Base-by-base conservation (phyloP, 2,329 filamentous ascomycete species). In the Metarhizium guizhouense region DNA sequence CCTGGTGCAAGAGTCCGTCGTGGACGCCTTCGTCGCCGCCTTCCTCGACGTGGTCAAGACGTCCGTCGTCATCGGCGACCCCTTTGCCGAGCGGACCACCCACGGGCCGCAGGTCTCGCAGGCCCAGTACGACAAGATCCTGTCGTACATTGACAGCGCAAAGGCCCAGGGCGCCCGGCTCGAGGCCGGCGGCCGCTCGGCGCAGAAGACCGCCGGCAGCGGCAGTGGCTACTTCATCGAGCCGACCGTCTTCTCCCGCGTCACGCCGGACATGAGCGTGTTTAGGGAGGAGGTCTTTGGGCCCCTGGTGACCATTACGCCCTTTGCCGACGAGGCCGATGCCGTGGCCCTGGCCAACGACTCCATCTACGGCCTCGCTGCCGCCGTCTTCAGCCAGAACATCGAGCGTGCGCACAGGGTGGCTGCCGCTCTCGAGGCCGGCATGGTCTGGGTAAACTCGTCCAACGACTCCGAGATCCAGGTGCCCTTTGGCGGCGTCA, bases 81-180 rank as follows among this genome's bases (percentile, higher is more conserved):
- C 86, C 0, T 90, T 89, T 67, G 76, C 78, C 5, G 80, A 86
- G 60, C 75, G 74, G 42, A 89, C 86, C 0, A 87, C 85, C 73
- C 87, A 90, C 65, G 88, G 88, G 0, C 88, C 88, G 0, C 87
- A 90, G 64, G 81, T 90, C 49, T 86, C 85, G 5, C 85, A 85
- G 66, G 70, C 75, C 7, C 87, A 91, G 65, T 87, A 86, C 63
- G 85, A 90, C 52, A 77, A 82, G 43, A 79, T 93, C 2, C 74
- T 91, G 32, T 77, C 76, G 0, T 93, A 86, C 67, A 83, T 92
- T 48, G 81, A 90, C 55, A 66, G 77, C 6, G 88, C 86, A 18
- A 87, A 87, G 64, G 76, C 76, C 4, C 85, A 88, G 65, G 87
- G 87, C n/a, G 85, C 86, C 0, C 87, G 76, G 6, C 74, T 91